Conservation (phyloP, 2,329 filamentous ascomycete genomes). For the Colletotrichum melonis region DNA sequence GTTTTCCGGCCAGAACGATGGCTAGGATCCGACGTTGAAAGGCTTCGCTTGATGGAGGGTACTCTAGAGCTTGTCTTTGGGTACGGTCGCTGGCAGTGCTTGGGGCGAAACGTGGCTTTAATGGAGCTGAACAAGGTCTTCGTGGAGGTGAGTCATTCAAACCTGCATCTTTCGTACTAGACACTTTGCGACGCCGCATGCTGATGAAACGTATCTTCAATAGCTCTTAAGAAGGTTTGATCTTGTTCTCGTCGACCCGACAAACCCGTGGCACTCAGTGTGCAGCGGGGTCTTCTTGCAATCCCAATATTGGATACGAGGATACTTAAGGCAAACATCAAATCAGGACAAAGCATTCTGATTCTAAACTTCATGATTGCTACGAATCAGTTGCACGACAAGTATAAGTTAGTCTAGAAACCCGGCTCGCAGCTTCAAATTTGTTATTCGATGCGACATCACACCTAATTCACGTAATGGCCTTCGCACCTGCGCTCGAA, state of each 20-base stretch:
- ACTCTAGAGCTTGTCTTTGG: constrained; percentile 53
- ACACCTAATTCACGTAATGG: too few relatives aligned
- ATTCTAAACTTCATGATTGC: too few relatives aligned
- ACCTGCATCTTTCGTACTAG: not conserved
- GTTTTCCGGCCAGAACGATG: constrained; percentile 35
- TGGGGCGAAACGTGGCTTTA: constrained; percentile 51
- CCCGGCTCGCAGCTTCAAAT: too few relatives aligned
- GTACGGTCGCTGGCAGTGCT: constrained; percentile 51
- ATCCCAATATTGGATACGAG: constrained; percentile 6
- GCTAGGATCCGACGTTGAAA: constrained; percentile 41
- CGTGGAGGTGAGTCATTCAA: constrained; percentile 44
- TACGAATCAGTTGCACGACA: too few relatives aligned
- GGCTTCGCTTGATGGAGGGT: constrained; percentile 47
- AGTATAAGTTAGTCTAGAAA: too few relatives aligned
- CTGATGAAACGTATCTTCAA: not conserved
- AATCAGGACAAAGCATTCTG: too few relatives aligned
- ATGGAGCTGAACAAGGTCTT: constrained; percentile 48
- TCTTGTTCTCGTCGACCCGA: constrained; percentile 43
- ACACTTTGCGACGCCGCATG: too few relatives aligned
- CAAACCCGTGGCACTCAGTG: constrained; percentile 41
- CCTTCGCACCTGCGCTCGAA: too few relatives aligned
- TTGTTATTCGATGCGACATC: too few relatives aligned
- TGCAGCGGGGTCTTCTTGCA: not conserved
- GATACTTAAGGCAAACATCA: not conserved
- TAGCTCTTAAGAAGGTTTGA: constrained; percentile 45